These are phyloP conservation scores for Chrysosphaeria jannelii DNA, from an alignment of 2,329 filamentous ascomycete species.

Conservation along the genomic window DNA sequence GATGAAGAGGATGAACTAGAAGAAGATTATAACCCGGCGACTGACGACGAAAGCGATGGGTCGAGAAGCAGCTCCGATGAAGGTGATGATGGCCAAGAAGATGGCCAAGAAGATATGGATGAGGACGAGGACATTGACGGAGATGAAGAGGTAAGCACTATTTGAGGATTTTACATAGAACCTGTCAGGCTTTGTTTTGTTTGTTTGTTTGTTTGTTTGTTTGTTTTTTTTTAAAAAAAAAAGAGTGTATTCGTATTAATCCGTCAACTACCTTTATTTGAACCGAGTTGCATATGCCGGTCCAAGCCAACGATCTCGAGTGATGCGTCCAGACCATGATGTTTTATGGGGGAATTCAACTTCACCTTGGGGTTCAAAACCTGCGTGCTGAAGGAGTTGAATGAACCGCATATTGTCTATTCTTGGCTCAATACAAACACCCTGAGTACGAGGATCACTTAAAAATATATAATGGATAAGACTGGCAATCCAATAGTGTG, in stretches of 20 bases:
- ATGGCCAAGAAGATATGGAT: conserved; percentile 7
- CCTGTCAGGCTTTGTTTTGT: neutral
- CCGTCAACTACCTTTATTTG: too few species aligned
- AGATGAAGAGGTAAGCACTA: neutral
- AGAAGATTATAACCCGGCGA: conserved; percentile 34
- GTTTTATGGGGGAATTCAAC: conserved; percentile 80
- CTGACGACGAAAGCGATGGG: conserved; percentile 26
- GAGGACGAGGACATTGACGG: conserved; percentile 1
- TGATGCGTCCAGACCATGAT: conserved; percentile 54
- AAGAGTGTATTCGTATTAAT: too few species aligned
- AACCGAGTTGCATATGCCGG: too few species aligned
- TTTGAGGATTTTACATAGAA: neutral
- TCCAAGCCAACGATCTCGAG: conserved; percentile 50
- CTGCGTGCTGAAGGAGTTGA: conserved; percentile 35
- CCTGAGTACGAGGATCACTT: conserved; percentile 52
- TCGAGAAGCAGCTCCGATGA: conserved; percentile 19
- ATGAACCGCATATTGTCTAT: conserved; percentile 64
- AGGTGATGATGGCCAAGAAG: conserved; percentile 22
- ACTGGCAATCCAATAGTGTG: conserved; percentile 55
- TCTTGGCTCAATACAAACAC: conserved; percentile 62
- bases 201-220: neutral
- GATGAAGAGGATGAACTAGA: conserved; percentile 33
- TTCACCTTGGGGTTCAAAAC: conserved; percentile 69
- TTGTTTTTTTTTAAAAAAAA: neutral
- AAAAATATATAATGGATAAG: conserved; percentile 66